A percentile compares a stretch with the other conserved stretches of the same genome.
phyloP scores from a whole-genome alignment of 306 rosid species.

The Medicago truncatula region DNA sequence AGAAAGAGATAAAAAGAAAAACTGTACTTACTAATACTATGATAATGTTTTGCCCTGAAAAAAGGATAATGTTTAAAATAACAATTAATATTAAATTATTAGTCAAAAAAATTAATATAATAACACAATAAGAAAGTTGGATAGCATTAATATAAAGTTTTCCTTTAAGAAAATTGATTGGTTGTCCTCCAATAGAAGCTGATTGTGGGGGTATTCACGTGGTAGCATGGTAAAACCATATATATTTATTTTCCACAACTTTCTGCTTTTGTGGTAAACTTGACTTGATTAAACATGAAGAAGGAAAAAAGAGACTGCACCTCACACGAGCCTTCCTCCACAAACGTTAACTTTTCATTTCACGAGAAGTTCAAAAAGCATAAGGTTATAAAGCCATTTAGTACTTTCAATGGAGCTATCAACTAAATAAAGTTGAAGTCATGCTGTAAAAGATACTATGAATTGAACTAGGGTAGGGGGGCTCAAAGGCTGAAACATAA shows the following conservation, averaged over 20 bases:
- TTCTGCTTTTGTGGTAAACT: constrained; percentile 42
- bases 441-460: background rate
- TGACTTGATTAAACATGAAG: constrained; percentile 29
- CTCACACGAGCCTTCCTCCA: constrained; percentile 37
- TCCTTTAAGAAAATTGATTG: constrained; percentile 15
- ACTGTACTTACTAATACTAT: background rate
- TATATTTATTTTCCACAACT: constrained; percentile 24
- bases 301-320: constrained; percentile 43
- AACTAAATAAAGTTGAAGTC: constrained; percentile 41
- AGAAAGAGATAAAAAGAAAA: background rate
- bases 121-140: constrained; percentile 27
- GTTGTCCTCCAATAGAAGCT: constrained; percentile 23
- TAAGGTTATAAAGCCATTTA: background rate
- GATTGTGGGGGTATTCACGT: constrained; percentile 58
- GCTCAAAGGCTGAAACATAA: constrained; percentile 8
- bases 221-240: constrained; percentile 54
- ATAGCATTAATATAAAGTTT: constrained; percentile 28
- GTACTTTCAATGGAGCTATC: constrained; percentile 40
- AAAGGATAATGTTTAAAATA: constrained; percentile 3
- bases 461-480: background rate
- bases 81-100: background rate
- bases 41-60: too few relatives aligned
- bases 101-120: too few relatives aligned
- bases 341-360: constrained; percentile 47
- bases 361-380: constrained; percentile 53